Evolutionary conservation across 805 yeast species (phyloP), one percentile per base, ranked within the genome.

Genomic region (Teunomyces lycoperdinae): DNA sequence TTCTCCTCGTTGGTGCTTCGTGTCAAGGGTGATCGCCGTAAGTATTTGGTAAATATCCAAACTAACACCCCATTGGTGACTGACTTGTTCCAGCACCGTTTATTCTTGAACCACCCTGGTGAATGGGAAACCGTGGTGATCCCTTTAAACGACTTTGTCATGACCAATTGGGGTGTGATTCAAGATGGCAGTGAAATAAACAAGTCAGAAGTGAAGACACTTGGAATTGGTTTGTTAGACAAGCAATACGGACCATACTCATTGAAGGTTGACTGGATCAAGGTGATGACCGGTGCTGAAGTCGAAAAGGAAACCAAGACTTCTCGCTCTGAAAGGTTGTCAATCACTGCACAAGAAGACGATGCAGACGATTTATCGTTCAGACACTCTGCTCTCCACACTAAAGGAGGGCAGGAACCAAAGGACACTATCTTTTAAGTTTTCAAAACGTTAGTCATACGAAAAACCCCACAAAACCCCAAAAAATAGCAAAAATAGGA

Each of bases 61-160:
- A 84, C 92, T 9, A 89, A 87, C 58, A 81, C 89, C 1, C 85
- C 91, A 29, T 77, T 85, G 50, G 77, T 82, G 6, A 85, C 92
- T 1, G 96, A 89, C 64, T 69, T 89, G 52, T 89, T 81, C 66
- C 96, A 89, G 66, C 96, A 89, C 64, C 67, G 96, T 17, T 70
- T 89, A 52, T 89, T 87, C 57, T 67, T 86, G 53, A 79, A 81
- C 54, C 78, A 73, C 35, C 89, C 88, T 4, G 88, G 89, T 2
- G 74, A 81, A 51, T 88, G 96, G 96, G 94, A 89, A 61, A 85
- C 89, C 1, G 89, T 88, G 10, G 79, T 84, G 27, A 82, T 89
- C 30, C 89, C 94, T 40, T 70, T 89, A 44, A 78, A 81, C 54
- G 90, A 85, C 60, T 87, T 89, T 65, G 90, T 89, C 44, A 74